phyloP scores from a whole-genome alignment of 495 filamentous ascomycete species.

The Mytilinidion resinicola region DNA sequence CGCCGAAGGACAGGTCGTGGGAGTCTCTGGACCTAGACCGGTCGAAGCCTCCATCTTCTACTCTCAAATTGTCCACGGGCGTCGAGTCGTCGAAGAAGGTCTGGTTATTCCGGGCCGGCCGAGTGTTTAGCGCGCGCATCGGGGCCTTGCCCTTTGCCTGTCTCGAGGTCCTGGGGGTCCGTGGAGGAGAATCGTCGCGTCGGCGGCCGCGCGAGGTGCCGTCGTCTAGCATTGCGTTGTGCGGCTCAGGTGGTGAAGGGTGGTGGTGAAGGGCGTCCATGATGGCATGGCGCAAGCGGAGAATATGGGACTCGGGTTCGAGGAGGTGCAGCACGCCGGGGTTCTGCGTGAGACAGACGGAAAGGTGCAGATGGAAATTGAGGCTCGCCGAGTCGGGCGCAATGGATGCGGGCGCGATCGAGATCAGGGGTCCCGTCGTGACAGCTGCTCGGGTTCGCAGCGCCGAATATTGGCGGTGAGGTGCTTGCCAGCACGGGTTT shows the following conservation, averaged over 20 bases:
- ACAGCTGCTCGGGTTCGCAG: no score
- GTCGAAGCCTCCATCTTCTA: conserved; percentile 7
- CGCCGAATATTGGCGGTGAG: no score
- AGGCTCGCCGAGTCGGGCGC: no score
- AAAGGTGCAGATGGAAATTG: no score
- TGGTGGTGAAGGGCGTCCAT: not conserved
- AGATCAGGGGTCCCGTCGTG: no score
- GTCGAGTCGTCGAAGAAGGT: conserved; percentile 33
- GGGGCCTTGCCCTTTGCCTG: not conserved
- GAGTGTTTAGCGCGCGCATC: conserved; percentile 18
- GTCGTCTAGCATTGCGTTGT: not conserved
- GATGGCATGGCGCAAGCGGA: no score
- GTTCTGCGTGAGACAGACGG: no score
- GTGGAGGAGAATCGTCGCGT: conserved; percentile 1
- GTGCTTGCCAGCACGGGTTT: no score
- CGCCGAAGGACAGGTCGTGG: conserved; percentile 77
- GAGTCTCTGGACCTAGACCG: conserved; percentile 60
- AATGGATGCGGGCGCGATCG: no score
- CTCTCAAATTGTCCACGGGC: conserved; percentile 20
- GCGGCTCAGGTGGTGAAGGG: not conserved
- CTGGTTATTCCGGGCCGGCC: conserved; percentile 8
- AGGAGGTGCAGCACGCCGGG: no score
- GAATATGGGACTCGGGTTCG: no score
- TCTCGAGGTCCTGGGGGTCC: conserved; percentile 1
- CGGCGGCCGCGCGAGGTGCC: not conserved